Evolutionary conservation across 192 early-diverging fungal species (phyloP).

Genomic region (Chytriomyces sp.): DNA sequence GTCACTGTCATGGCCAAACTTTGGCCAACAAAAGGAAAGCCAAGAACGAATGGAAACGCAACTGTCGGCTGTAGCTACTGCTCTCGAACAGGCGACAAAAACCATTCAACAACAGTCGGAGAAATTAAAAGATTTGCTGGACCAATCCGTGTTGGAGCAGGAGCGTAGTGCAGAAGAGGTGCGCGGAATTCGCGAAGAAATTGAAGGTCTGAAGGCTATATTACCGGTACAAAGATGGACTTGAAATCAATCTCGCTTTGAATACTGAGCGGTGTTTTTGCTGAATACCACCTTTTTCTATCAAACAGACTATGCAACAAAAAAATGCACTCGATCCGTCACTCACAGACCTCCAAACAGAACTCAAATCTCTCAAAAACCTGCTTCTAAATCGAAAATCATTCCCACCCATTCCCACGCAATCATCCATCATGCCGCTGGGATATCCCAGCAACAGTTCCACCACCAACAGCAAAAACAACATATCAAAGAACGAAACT

Average conservation of each 20-base stretch:
- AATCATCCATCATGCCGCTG: slow-evolving; percentile 2
- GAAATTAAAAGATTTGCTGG: slow-evolving; percentile 71
- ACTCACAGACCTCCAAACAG: slow-evolving; percentile 84
- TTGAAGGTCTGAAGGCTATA: slow-evolving; percentile 12
- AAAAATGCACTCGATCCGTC: slow-evolving; percentile 21
- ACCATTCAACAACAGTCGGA: slow-evolving; percentile 72
- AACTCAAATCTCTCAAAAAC: slow-evolving; percentile 93
- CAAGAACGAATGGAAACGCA: slow-evolving; percentile 18
- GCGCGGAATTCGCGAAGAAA: slow-evolving; percentile 13
- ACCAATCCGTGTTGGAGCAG: slow-evolving; percentile 37
- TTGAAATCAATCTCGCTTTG: neutral
- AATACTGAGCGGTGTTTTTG: too few relatives aligned
- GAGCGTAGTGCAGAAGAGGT: slow-evolving; percentile 21
- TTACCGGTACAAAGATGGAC: neutral
- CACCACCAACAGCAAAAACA: too few relatives aligned
- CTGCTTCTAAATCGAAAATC: slow-evolving; percentile 78
- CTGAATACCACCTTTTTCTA: too few relatives aligned
- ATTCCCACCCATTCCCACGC: slow-evolving; percentile 22
- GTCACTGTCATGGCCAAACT: slow-evolving; percentile 34
- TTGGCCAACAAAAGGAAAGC: slow-evolving; percentile 18
- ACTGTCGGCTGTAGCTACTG: slow-evolving; percentile 2
- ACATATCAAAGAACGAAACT: neutral
- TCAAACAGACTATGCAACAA: neutral
- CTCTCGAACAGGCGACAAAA: slow-evolving; percentile 41
- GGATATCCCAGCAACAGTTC: slow-evolving; percentile 4